These are phyloP conservation scores for Phoenix roebelenii DNA, from an alignment of 176 grass and related monocot genomes.

Conservation along the genomic window DNA sequence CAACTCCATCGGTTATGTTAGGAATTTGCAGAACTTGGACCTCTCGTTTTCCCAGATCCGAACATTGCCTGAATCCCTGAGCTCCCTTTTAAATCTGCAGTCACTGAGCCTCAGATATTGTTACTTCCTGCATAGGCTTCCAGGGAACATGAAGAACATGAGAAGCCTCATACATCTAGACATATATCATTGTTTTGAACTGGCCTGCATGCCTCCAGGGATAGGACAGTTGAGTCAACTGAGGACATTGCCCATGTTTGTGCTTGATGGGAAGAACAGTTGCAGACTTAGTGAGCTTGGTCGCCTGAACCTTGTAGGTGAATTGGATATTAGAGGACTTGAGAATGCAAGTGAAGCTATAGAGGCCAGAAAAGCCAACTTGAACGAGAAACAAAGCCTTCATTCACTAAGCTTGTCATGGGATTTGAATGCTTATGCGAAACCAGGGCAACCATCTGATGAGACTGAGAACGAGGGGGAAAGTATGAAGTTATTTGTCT, in stretches of 20 bases:
- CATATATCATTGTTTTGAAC: not conserved
- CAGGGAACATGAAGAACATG: constrained; percentile 2
- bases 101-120: not conserved
- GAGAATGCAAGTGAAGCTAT: not conserved
- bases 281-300: not conserved
- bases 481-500: no score
- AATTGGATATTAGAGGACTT: not conserved
- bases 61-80: not conserved
- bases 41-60: not conserved
- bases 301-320: not conserved
- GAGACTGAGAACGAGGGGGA: no score
- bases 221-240: no score
- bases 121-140: not conserved
- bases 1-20: no score
- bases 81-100: not conserved
- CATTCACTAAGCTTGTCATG: no score
- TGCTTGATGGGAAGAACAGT: no score
- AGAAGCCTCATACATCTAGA: not conserved
- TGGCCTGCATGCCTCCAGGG: no score
- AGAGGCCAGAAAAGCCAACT: not conserved
- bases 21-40: not conserved
- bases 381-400: not conserved
- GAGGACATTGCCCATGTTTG: no score
- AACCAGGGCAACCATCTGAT: no score
- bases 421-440: no score